Conservation (phyloP, 176 grass and related monocot genomes). For the Zizania latifolia region DNA sequence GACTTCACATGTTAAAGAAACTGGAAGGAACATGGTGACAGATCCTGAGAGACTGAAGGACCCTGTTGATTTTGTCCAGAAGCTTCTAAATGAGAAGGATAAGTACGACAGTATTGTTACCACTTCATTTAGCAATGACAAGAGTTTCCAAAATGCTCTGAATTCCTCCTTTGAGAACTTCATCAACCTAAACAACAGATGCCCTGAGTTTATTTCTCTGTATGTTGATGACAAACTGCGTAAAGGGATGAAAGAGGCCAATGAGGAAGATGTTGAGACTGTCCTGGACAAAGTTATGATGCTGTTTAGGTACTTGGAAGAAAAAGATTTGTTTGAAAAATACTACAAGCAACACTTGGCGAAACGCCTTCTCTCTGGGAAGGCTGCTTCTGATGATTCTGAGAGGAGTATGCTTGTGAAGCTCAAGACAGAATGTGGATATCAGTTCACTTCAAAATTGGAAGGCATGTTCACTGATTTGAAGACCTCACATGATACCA, state of each 20-base stretch:
- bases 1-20: slow-evolving; percentile 63
- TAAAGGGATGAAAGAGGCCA: slow-evolving; percentile 68
- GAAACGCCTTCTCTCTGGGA: slow-evolving; percentile 57
- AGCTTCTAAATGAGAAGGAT: slow-evolving; percentile 66
- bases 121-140: slow-evolving; percentile 68
- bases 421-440: slow-evolving; percentile 77
- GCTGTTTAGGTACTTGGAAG: slow-evolving; percentile 80
- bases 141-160: slow-evolving; percentile 70
- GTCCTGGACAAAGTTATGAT: slow-evolving; percentile 74
- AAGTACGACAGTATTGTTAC: slow-evolving; percentile 67
- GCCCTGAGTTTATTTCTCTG: slow-evolving; percentile 77
- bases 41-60: slow-evolving; percentile 82
- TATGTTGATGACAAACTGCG: slow-evolving; percentile 85
- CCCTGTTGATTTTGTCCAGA: slow-evolving; percentile 76
- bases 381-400: slow-evolving; percentile 55
- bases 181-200: slow-evolving; percentile 81
- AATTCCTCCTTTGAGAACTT: slow-evolving; percentile 77
- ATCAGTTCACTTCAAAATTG: slow-evolving; percentile 83
- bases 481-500: slow-evolving; percentile 71
- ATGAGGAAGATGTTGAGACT: slow-evolving; percentile 72
- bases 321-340: slow-evolving; percentile 87
- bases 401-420: slow-evolving; percentile 83
- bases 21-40: slow-evolving; percentile 64
- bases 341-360: slow-evolving; percentile 85
- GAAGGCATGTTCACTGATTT: slow-evolving; percentile 78